Conservation (phyloP, 2,329 filamentous ascomycete genomes). For the Magnaporthiopsis rhizophila region DNA sequence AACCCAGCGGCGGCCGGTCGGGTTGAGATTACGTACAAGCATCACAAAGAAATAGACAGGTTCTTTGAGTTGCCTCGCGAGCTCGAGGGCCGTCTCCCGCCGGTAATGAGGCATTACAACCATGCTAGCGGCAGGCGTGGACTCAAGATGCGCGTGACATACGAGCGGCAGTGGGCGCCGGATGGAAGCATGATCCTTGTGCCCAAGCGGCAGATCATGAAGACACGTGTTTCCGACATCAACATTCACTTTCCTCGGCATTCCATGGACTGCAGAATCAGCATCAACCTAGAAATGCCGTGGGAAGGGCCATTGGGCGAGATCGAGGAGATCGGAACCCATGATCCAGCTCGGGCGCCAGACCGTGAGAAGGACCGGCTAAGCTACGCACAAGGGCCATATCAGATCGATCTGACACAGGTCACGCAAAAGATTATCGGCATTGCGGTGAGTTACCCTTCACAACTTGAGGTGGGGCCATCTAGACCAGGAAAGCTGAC, state of each 20-base stretch:
- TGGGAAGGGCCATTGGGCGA: constrained; percentile 63
- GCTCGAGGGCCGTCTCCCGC: constrained; percentile 53
- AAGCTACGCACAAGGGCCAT: constrained; percentile 81
- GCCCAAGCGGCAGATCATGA: constrained; percentile 68
- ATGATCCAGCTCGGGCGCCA: constrained; percentile 31
- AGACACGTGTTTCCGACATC: constrained; percentile 80
- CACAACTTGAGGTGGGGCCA: constrained; percentile 6
- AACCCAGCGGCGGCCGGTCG: constrained; percentile 35
- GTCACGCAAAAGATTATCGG: constrained; percentile 48
- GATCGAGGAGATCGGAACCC: constrained; percentile 33
- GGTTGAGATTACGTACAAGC: constrained; percentile 67
- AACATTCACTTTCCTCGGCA: constrained; percentile 72
- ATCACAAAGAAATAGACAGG: constrained; percentile 77
- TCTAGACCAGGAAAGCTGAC: not conserved
- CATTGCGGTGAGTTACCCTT: constrained; percentile 9
- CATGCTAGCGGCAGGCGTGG: constrained; percentile 30
- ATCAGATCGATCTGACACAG: constrained; percentile 89
- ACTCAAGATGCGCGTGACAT: constrained; percentile 64
- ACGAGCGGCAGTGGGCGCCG: constrained; percentile 64
- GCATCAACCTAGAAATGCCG: constrained; percentile 88
- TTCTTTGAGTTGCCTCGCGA: constrained; percentile 68
- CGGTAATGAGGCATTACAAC: constrained; percentile 51
- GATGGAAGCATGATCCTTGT: not conserved
- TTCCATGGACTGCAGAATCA: constrained; percentile 84
- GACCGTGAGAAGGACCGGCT: constrained; percentile 83